phyloP scores from a whole-genome alignment of 2,329 filamentous ascomycete species.

The Fusarium albosuccineum region DNA sequence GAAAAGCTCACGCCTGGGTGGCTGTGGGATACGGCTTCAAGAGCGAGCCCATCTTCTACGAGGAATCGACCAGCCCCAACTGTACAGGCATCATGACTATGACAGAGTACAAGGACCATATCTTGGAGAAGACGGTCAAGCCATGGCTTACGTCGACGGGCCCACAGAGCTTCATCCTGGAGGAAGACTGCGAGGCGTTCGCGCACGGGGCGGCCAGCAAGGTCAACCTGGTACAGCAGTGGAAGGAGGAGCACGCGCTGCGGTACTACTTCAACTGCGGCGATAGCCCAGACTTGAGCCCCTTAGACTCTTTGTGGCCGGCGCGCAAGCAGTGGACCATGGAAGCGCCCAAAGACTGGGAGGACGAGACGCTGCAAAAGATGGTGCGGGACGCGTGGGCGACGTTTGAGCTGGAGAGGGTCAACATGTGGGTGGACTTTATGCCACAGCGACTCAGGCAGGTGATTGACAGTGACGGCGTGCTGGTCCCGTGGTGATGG shows the following conservation, averaged over 20 bases:
- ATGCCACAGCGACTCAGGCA: conserved; percentile 52
- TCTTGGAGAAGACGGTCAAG: conserved; percentile 52
- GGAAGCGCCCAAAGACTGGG: conserved; percentile 49
- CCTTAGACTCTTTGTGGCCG: conserved; percentile 54
- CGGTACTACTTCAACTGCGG: conserved; percentile 53
- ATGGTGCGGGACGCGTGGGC: conserved; percentile 50
- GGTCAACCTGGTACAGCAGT: conserved; percentile 52
- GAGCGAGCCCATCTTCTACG: conserved; percentile 55
- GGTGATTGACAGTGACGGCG: conserved; percentile 50
- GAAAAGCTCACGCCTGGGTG: conserved; percentile 52
- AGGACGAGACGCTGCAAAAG: conserved; percentile 50
- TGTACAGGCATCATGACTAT: conserved; percentile 50
- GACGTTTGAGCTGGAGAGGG: conserved; percentile 47
- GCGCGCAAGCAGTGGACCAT: conserved; percentile 51
- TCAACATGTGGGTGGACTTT: conserved; percentile 54
- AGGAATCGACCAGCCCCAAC: conserved; percentile 52
- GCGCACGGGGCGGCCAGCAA: conserved; percentile 54
- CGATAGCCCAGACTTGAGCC: conserved; percentile 54
- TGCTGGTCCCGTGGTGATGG: conserved; percentile 51
- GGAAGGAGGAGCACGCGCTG: conserved; percentile 52
- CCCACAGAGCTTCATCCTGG: conserved; percentile 48
- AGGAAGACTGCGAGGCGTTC: conserved; percentile 53
- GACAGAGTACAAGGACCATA: conserved; percentile 52
- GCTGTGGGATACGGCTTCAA: conserved; percentile 54
- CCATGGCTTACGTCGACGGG: conserved; percentile 47